A percentile compares a stretch with the other conserved stretches of the same genome.
Conservation (phyloP, 192 early-diverging fungal genomes). For the Backusella mclennaniae region DNA sequence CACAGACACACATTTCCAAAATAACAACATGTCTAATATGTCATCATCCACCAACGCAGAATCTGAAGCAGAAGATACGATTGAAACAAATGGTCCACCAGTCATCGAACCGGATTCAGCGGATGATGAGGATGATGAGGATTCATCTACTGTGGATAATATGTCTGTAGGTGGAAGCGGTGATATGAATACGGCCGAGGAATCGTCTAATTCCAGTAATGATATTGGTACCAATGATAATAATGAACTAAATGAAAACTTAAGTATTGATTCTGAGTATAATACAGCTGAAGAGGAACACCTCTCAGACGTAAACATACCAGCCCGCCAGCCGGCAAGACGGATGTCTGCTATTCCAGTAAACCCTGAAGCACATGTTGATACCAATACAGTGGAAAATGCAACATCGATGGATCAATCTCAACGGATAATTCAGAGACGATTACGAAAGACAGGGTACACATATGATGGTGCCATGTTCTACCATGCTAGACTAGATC, state of each 20-base stretch:
- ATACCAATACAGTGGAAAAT: background rate
- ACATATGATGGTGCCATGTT: constrained; percentile 63
- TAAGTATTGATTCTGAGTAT: background rate
- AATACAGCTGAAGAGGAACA: background rate
- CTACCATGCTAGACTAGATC: constrained; percentile 59
- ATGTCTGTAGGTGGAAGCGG: background rate
- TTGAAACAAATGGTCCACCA: background rate
- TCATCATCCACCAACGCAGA: background rate
- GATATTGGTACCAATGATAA: background rate
- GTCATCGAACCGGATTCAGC: background rate
- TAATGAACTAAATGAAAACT: background rate
- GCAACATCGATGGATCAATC: background rate
- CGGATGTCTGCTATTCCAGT: background rate
- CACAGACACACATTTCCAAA: background rate
- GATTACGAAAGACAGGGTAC: constrained; percentile 40
- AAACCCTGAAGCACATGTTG: background rate
- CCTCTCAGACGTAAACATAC: background rate
- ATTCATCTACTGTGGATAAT: background rate
- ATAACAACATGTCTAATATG: background rate
- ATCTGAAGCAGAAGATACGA: background rate
- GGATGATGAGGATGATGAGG: background rate
- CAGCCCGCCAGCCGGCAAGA: background rate
- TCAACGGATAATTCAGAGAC: background rate
- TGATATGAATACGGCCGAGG: background rate
- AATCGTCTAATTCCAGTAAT: background rate